phyloP scores from a whole-genome alignment of 2,329 filamentous ascomycete species.

The Colletotrichum acutatum region DNA sequence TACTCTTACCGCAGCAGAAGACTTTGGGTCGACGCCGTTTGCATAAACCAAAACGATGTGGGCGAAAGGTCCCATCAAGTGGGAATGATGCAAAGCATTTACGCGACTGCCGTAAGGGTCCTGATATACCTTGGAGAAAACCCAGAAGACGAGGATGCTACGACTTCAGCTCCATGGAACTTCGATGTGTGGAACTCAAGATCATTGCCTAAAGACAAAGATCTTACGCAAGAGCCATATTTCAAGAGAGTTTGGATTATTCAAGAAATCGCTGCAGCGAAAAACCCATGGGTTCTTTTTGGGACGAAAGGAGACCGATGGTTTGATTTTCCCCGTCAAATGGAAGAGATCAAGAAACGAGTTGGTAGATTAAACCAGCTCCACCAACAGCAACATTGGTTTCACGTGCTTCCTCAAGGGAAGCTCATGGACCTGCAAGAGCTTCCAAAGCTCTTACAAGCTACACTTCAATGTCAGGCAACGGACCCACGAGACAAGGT shows the following conservation, averaged over 20 bases:
- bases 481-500: constrained; percentile 13
- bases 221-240: background rate
- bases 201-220: background rate
- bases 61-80: constrained; percentile 36
- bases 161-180: background rate
- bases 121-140: constrained; percentile 11
- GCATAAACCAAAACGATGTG: constrained; percentile 27
- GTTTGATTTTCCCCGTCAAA: too few relatives aligned
- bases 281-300: background rate
- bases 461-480: background rate
- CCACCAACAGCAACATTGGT: background rate
- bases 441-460: background rate
- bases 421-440: background rate
- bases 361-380: too few relatives aligned
- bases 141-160: background rate
- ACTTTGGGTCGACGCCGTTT: constrained; percentile 14
- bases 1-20: background rate
- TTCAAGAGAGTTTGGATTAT: constrained; percentile 17
- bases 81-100: constrained; percentile 37
- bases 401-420: background rate
- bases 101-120: constrained; percentile 7
- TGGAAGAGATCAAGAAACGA: too few relatives aligned
- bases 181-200: background rate
- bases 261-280: constrained; percentile 10
- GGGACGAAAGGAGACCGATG: background rate